These are phyloP conservation scores for Ogataea ramenticola DNA, from an alignment of 805 yeast species.

Conservation along the genomic window DNA sequence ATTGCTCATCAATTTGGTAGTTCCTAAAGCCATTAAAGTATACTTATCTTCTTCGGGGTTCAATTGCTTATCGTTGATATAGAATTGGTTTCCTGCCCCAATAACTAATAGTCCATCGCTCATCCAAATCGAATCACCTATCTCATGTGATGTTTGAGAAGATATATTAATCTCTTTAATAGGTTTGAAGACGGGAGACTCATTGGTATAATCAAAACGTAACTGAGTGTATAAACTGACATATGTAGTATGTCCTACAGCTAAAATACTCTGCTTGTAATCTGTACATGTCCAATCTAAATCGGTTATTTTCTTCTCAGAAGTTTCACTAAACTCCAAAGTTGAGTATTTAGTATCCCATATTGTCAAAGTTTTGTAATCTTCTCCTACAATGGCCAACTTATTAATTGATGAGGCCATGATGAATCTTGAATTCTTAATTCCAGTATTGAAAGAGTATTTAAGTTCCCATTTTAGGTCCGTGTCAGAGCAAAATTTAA, in stretches of 20 bases:
- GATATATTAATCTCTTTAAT: slow-evolving; percentile 67
- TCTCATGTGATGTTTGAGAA: slow-evolving; percentile 65
- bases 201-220: slow-evolving; percentile 83
- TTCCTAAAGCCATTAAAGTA: slow-evolving; percentile 48
- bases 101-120: slow-evolving; percentile 70
- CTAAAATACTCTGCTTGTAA: slow-evolving; percentile 61
- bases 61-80: slow-evolving; percentile 65
- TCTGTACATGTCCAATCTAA: slow-evolving; percentile 82
- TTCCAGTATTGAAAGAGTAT: slow-evolving; percentile 47
- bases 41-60: slow-evolving; percentile 43
- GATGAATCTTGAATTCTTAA: slow-evolving; percentile 42
- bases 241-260: slow-evolving; percentile 65
- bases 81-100: slow-evolving; percentile 87
- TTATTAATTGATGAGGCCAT: slow-evolving; percentile 74
- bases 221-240: slow-evolving; percentile 72
- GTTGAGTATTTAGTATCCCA: slow-evolving; percentile 73
- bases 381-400: slow-evolving; percentile 61
- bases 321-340: slow-evolving; percentile 50
- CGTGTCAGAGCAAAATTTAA: slow-evolving; percentile 16
- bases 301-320: slow-evolving; percentile 41
- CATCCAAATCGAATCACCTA: slow-evolving; percentile 89
- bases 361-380: slow-evolving; percentile 47
- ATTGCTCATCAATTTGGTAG: slow-evolving; percentile 46
- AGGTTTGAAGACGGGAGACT: slow-evolving; percentile 68
- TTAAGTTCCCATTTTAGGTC: slow-evolving; percentile 46